phyloP scores from a whole-genome alignment of 2,329 filamentous ascomycete genomes.

The Fusarium goolgardi region DNA sequence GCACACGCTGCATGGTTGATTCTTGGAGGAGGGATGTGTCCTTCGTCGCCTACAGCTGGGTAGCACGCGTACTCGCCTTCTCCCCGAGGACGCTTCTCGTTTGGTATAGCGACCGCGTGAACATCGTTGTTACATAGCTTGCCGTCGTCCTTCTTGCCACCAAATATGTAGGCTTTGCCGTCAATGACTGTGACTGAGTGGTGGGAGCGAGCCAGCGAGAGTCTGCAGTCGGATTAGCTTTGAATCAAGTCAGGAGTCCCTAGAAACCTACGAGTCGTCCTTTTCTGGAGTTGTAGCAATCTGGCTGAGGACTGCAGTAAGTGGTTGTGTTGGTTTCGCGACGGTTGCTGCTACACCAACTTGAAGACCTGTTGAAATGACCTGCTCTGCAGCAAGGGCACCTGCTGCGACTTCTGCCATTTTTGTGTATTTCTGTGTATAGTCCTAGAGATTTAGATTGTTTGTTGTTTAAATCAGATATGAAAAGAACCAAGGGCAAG shows the following conservation, averaged over 20 bases:
- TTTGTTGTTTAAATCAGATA: background rate
- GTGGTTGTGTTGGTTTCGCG: constrained; percentile 36
- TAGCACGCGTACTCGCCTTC: constrained; percentile 39
- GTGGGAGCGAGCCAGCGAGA: constrained; percentile 32
- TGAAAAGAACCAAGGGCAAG: background rate
- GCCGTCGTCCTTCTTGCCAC: constrained; percentile 30
- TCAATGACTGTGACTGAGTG: constrained; percentile 34
- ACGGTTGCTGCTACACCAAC: constrained; percentile 35
- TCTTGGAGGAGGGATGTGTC: constrained; percentile 8
- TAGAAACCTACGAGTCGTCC: constrained; percentile 12
- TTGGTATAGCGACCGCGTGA: constrained; percentile 22
- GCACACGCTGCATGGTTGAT: constrained; percentile 30
- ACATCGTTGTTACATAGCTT: constrained; percentile 33
- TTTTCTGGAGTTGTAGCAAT: constrained; percentile 29
- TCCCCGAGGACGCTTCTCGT: background rate
- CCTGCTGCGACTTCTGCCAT: constrained; percentile 43
- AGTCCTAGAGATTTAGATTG: background rate
- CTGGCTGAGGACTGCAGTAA: constrained; percentile 38
- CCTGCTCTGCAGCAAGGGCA: constrained; percentile 34
- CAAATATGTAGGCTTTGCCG: constrained; percentile 37
- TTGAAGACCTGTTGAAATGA: constrained; percentile 35
- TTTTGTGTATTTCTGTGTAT: background rate
- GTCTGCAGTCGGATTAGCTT: background rate
- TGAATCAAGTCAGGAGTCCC: rapidly evolving
- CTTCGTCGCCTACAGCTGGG: constrained; percentile 27